These are phyloP conservation scores for Diplocarpon mali DNA, from an alignment of 2,329 filamentous ascomycete species.

Conservation along the genomic window DNA sequence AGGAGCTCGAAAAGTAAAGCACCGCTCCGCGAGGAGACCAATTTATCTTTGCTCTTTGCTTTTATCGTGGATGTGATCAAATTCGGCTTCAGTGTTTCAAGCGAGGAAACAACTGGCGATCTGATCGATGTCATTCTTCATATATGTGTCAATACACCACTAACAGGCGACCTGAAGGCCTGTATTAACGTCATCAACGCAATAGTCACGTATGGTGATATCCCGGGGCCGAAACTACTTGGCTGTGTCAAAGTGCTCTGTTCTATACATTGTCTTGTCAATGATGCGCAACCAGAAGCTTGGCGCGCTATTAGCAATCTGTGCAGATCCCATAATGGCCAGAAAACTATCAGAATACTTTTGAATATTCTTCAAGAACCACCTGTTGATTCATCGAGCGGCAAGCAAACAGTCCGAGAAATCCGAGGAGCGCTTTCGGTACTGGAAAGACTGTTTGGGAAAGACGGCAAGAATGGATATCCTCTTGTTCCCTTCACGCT, in stretches of 20 bases:
- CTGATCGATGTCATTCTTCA: conserved; percentile 51
- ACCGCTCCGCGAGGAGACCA: conserved; percentile 43
- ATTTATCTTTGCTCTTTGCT: conserved; percentile 51
- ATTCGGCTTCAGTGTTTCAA: conserved; percentile 61
- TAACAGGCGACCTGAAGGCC: conserved; percentile 51
- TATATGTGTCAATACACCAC: conserved; percentile 58
- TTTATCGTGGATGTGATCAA: conserved; percentile 61
- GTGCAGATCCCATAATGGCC: conserved; percentile 62
- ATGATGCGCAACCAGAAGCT: conserved; percentile 46
- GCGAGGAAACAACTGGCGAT: conserved; percentile 47
- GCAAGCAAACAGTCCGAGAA: conserved; percentile 42
- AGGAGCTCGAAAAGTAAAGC: conserved; percentile 31
- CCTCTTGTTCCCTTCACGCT: conserved; percentile 47
- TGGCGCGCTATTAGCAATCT: conserved; percentile 63
- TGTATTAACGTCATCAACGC: conserved; percentile 59
- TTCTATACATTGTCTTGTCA: conserved; percentile 58
- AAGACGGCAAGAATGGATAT: conserved; percentile 47
- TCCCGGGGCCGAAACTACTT: conserved; percentile 51
- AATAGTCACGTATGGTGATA: conserved; percentile 60
- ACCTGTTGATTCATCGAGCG: conserved; percentile 33
- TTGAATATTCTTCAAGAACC: conserved; percentile 48
- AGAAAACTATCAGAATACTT: conserved; percentile 54
- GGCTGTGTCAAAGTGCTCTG: conserved; percentile 60
- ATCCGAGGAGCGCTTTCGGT: conserved; percentile 53
- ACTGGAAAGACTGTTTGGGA: conserved; percentile 50